Percentiles rank a stretch among this genome's conserved stretches.
Evolutionary conservation across 2,329 filamentous ascomycete genomes (phyloP).

Genomic region (Alternaria triticina): DNA sequence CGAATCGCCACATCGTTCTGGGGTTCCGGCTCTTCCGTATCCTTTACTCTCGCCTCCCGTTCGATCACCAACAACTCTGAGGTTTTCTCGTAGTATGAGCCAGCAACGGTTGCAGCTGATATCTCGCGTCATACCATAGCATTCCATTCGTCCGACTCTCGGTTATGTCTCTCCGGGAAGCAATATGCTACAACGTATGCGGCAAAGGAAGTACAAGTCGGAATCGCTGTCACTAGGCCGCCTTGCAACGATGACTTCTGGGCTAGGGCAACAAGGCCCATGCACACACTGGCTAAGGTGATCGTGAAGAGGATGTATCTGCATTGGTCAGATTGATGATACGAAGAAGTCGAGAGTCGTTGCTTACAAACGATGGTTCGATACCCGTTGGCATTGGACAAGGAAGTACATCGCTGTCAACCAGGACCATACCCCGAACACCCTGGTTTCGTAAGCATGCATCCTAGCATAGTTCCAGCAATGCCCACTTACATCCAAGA

Average conservation of each 20-base stretch:
- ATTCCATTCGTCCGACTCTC: neutral
- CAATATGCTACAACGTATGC: neutral
- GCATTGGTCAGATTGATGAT: neutral
- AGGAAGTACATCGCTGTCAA: neutral
- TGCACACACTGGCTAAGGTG: neutral
- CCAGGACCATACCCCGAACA: neutral
- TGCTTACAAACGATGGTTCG: neutral
- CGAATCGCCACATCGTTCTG: neutral
- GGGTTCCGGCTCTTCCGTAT: neutral
- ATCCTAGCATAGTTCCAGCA: too few relatives aligned
- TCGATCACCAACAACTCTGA: neutral
- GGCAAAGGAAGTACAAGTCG: neutral
- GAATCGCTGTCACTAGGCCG: neutral
- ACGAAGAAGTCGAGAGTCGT: too few relatives aligned
- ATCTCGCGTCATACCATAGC: neutral
- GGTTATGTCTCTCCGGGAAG: neutral
- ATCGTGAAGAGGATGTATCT: neutral
- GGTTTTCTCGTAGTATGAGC: neutral
- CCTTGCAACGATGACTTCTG: neutral
- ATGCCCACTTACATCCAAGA: neutral
- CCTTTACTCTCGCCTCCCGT: neutral
- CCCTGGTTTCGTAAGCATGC: neutral
- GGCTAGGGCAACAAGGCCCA: accelerated
- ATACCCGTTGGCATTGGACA: neutral
- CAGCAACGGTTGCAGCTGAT: neutral